These are phyloP conservation scores for Linum trigynum DNA, from an alignment of 345 rosid genomes.

Conservation along the genomic window DNA sequence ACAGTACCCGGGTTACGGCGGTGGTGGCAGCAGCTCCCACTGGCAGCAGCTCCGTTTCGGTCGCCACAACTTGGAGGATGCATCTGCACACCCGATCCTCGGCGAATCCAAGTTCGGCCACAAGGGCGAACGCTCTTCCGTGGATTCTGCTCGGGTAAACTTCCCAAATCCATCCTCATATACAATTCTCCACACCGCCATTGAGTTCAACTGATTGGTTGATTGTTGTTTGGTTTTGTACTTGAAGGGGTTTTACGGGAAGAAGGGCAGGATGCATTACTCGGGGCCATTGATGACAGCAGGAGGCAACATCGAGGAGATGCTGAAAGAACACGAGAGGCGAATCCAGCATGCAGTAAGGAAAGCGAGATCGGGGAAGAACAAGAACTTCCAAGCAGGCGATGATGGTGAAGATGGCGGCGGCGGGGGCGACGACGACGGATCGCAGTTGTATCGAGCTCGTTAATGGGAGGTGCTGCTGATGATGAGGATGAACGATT, in stretches of 20 bases:
- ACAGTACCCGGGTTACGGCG: constrained; percentile 36
- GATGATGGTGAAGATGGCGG: neutral
- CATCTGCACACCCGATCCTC: constrained; percentile 36
- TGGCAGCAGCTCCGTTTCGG: no score
- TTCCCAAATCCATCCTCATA: neutral
- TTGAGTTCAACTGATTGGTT: no score
- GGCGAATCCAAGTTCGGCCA: constrained; percentile 13
- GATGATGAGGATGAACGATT: no score
- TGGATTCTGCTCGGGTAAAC: constrained; percentile 30
- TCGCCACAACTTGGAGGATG: no score
- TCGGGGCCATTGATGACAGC: constrained; percentile 62
- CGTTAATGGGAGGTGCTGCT: no score
- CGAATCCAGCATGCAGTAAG: constrained; percentile 70
- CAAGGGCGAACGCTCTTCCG: constrained; percentile 29
- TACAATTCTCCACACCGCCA: neutral
- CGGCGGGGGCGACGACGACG: no score
- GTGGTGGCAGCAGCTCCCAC: neutral
- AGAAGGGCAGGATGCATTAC: constrained; percentile 41
- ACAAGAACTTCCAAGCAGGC: constrained; percentile 19
- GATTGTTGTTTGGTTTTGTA: no score
- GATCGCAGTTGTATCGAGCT: no score
- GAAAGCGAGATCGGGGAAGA: constrained; percentile 60
- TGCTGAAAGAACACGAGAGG: constrained; percentile 83
- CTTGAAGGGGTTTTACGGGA: neutral
- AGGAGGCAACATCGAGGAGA: constrained; percentile 69